phyloP scores from a whole-genome alignment of 768 basidiomycete genomes.

The Russula foetens region DNA sequence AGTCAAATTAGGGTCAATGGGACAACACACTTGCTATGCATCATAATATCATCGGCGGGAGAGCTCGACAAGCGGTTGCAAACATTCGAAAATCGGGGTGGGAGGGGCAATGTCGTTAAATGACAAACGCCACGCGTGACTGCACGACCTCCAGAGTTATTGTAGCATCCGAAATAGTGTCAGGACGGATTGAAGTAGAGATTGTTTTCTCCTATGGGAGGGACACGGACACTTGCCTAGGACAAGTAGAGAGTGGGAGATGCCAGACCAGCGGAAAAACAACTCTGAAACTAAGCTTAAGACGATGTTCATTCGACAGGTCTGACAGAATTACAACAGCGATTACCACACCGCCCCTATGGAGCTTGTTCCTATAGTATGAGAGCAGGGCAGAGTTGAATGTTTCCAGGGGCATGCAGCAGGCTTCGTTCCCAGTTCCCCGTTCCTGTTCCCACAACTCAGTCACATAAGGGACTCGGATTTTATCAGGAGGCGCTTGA shows the following conservation, averaged over 20 bases:
- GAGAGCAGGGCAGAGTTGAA: background rate
- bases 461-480: background rate
- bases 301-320: background rate
- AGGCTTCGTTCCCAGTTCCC: background rate
- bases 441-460: background rate
- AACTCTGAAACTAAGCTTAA: background rate
- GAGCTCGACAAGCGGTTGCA: background rate
- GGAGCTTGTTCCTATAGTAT: background rate
- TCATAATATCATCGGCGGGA: background rate
- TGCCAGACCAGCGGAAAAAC: background rate
- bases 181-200: background rate
- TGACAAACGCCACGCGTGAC: background rate
- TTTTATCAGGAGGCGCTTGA: background rate
- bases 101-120: background rate
- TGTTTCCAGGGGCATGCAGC: background rate
- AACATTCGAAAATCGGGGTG: too few species aligned
- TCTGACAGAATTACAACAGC: background rate
- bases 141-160: background rate
- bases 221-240: background rate
- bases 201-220: background rate
- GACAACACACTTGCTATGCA: background rate
- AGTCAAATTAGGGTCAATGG: background rate
- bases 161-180: background rate
- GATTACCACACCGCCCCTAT: background rate
- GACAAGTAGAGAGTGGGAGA: background rate